phyloP scores from a whole-genome alignment of 805 yeast species.

The Komagataella kurtzmanii region DNA sequence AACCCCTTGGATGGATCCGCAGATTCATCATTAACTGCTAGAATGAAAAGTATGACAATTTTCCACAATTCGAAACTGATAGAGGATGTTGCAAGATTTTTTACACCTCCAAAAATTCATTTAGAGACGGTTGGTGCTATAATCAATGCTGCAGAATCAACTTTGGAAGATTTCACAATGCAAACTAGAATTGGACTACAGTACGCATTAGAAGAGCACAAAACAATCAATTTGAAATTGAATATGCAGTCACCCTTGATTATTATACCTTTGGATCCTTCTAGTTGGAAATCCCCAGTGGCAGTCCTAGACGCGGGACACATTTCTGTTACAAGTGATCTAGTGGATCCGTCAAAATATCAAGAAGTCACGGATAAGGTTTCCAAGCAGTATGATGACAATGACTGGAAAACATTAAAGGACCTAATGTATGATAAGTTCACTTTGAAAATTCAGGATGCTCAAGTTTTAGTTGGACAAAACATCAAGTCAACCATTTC shows the following conservation, averaged over 20 bases:
- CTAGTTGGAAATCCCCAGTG: slow-evolving; percentile 74
- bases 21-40: slow-evolving; percentile 63
- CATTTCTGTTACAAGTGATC: slow-evolving; percentile 68
- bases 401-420: slow-evolving; percentile 67
- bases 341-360: slow-evolving; percentile 57
- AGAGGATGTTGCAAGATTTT: slow-evolving; percentile 62
- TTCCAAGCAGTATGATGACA: slow-evolving; percentile 34
- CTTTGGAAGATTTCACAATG: slow-evolving; percentile 79
- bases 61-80: slow-evolving; percentile 79
- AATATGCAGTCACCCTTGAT: slow-evolving; percentile 92
- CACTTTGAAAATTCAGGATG: slow-evolving; percentile 62
- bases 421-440: slow-evolving; percentile 85
- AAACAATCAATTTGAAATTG: slow-evolving; percentile 70
- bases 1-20: slow-evolving; percentile 81
- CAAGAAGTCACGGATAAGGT: slow-evolving; percentile 55
- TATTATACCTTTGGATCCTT: slow-evolving; percentile 72
- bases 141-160: slow-evolving; percentile 88
- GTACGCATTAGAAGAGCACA: slow-evolving; percentile 89
- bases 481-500: slow-evolving; percentile 65
- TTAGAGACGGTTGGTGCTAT: slow-evolving; percentile 82
- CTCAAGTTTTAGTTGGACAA: slow-evolving; percentile 82
- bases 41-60: slow-evolving; percentile 76
- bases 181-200: slow-evolving; percentile 89
- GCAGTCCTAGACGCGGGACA: slow-evolving; percentile 94
- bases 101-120: slow-evolving; percentile 78